Evolutionary conservation across 2,329 filamentous ascomycete genomes (phyloP).

Genomic region (Magnaporthiopsis rhizophila): DNA sequence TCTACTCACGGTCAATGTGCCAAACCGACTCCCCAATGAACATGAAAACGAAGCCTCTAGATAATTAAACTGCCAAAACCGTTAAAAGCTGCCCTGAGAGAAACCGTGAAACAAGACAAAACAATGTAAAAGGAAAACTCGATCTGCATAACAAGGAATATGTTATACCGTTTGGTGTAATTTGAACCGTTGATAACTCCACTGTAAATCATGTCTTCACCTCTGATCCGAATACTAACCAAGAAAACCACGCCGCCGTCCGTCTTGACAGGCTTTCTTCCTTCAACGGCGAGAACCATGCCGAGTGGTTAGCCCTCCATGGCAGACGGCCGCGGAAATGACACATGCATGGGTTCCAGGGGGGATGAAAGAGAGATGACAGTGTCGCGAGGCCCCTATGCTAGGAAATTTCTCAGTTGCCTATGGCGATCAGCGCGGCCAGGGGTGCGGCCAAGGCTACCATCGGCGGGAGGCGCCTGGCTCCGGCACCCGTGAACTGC

Average conservation of each 20-base stretch:
- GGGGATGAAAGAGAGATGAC: not conserved
- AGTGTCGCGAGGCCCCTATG: constrained; percentile 8
- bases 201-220: not conserved
- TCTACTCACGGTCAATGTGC: not conserved
- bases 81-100: not conserved
- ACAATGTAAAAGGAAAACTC: not conserved
- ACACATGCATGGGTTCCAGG: not conserved
- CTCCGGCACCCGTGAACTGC: constrained; percentile 3
- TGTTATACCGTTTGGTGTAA: not conserved
- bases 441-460: not conserved
- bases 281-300: not conserved
- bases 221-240: not conserved
- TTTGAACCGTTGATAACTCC: not conserved
- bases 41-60: not conserved
- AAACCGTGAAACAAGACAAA: not conserved
- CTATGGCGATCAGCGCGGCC: not conserved
- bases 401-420: constrained; percentile 4
- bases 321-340: not conserved
- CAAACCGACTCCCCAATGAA: not conserved
- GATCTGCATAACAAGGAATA: not conserved
- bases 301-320: not conserved
- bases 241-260: not conserved
- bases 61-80: not conserved
- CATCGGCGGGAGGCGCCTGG: not conserved
- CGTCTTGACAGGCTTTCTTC: not conserved